Evolutionary conservation across 306 rosid genomes (phyloP).

Genomic region (Psophocarpus tetragonolobus): DNA sequence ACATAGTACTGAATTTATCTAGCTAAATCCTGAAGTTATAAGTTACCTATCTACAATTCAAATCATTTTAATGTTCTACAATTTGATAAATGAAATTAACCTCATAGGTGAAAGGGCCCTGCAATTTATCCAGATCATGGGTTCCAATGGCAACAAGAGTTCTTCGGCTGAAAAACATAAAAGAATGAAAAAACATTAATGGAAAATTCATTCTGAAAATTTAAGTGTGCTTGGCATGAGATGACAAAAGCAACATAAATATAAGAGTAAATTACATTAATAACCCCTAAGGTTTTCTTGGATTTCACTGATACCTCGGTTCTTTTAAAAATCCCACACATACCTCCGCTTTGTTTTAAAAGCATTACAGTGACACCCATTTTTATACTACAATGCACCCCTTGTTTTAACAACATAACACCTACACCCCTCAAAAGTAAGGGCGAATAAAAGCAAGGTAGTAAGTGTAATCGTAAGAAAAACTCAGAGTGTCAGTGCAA

Average conservation of each 20-base stretch:
- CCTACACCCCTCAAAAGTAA: no score
- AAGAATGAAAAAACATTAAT: conserved; percentile 13
- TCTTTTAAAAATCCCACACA: no score
- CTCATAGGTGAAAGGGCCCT: conserved; percentile 91
- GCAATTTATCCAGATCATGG: conserved; percentile 86
- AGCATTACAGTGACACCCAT: no score
- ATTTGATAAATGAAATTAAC: conserved; percentile 49
- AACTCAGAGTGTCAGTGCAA: no score
- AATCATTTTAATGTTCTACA: conserved; percentile 15
- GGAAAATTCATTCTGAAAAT: conserved; percentile 7
- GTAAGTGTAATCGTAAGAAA: no score
- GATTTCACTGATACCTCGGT: no score
- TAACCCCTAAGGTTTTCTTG: no score
- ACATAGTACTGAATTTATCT: background rate
- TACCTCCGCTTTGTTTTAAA: no score
- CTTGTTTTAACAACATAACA: no score
- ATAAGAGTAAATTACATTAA: no score
- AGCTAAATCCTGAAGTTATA: conserved; percentile 9
- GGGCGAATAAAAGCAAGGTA: no score
- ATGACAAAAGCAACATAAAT: background rate
- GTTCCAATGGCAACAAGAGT: conserved; percentile 97
- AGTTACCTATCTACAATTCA: conserved; percentile 5
- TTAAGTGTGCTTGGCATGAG: background rate
- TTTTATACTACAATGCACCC: no score
- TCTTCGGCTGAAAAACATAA: conserved; percentile 61